A percentile compares a stretch with the other conserved stretches of the same genome.
These are phyloP conservation scores for Pythium insidiosum DNA, from an alignment of 352 stramenopile genomes.

Conservation along the genomic window DNA sequence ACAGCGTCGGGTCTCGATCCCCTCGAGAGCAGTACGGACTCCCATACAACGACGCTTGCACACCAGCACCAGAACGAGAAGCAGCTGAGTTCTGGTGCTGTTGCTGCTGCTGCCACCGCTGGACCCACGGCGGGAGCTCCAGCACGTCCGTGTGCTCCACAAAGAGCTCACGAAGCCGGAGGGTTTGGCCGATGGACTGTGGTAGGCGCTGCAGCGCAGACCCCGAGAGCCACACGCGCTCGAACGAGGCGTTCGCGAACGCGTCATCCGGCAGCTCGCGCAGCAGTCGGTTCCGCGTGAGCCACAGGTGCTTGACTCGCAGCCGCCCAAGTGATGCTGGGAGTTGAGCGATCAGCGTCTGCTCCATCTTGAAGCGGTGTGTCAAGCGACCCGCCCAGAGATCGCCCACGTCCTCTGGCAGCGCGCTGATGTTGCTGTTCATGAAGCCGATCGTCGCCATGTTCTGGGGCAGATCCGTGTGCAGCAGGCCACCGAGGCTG, in stretches of 20 bases:
- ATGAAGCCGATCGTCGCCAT: conserved; percentile 1
- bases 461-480: not conserved
- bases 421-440: conserved; percentile 2
- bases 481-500: conserved; percentile 1
- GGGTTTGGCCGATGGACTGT: not conserved
- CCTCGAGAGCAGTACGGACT: no score
- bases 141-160: conserved; percentile 6
- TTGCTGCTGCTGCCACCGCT: no score
- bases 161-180: not conserved
- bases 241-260: not conserved
- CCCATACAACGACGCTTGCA: no score
- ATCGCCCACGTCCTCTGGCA: conserved; percentile 6
- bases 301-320: not conserved
- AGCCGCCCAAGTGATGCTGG: not conserved
- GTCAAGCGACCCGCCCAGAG: not conserved
- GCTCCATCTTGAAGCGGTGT: not conserved
- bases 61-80: no score
- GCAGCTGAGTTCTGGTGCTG: no score
- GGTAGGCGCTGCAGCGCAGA: not conserved
- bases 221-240: not conserved
- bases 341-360: not conserved
- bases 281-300: not conserved
- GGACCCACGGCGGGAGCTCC: not conserved
- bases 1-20: no score
- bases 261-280: no score